Conservation (phyloP, 495 filamentous ascomycete species). For the Hypoxylon cercidicola region DNA sequence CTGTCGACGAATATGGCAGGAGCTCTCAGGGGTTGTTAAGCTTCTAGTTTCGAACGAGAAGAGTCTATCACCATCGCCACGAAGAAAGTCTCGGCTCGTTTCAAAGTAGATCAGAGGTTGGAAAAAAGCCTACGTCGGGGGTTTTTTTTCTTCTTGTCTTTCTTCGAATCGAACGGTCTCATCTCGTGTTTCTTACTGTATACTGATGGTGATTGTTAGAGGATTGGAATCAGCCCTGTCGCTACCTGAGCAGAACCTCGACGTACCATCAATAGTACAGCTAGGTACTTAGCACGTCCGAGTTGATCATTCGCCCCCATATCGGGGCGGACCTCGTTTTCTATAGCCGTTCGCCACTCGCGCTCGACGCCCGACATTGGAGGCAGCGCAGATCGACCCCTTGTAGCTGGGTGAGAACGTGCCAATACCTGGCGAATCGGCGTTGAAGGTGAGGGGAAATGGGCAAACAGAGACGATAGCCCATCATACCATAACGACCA, state of each 20-base stretch:
- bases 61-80: slow-evolving; percentile 8
- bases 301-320: slow-evolving; percentile 13
- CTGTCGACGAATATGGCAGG: slow-evolving; percentile 9
- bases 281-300: slow-evolving; percentile 15
- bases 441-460: slow-evolving; percentile 35
- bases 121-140: slow-evolving; percentile 10
- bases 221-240: slow-evolving; percentile 4
- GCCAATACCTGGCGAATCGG: slow-evolving; percentile 28
- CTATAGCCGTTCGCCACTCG: slow-evolving; percentile 25
- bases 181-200: slow-evolving; percentile 19
- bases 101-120: slow-evolving; percentile 13
- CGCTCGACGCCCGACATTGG: slow-evolving; percentile 12
- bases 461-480: slow-evolving; percentile 16
- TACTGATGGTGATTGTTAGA: slow-evolving; percentile 6
- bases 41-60: slow-evolving; percentile 11
- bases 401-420: slow-evolving; percentile 24
- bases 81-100: slow-evolving; percentile 15
- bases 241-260: slow-evolving; percentile 7
- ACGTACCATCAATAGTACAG: slow-evolving; percentile 20
- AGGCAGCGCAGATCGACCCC: slow-evolving; percentile 27
- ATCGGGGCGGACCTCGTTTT: slow-evolving; percentile 7
- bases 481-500: slow-evolving; percentile 29
- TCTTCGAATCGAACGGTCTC: slow-evolving; percentile 18
- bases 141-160: not conserved
- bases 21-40: not conserved